These are phyloP conservation scores for Ustilago vetiveriae DNA, from an alignment of 1,284 basidiomycete species.

Conservation along the genomic window DNA sequence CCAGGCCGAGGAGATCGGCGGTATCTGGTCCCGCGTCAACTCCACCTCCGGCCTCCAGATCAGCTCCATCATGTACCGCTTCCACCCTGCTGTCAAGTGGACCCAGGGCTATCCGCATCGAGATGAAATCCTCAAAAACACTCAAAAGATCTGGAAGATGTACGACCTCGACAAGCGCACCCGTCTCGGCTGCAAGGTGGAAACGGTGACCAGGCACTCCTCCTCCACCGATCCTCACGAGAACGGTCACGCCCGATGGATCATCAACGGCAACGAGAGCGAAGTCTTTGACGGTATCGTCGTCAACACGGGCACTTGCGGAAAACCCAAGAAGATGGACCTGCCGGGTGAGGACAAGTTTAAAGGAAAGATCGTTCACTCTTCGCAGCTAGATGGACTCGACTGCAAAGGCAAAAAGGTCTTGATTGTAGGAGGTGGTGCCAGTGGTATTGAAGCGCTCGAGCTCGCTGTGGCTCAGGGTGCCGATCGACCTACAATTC, in stretches of 20 bases:
- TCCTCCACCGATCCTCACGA: conserved; percentile 64
- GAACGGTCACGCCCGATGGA: conserved; percentile 71
- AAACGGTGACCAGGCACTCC: conserved; percentile 59
- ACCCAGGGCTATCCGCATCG: conserved; percentile 70
- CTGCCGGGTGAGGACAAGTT: conserved; percentile 71
- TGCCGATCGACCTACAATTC: conserved; percentile 70
- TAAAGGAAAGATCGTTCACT: conserved; percentile 72
- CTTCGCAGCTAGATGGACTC: conserved; percentile 71
- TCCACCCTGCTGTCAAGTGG: conserved; percentile 59
- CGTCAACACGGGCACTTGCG: conserved; percentile 73
- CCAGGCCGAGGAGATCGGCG: conserved; percentile 66
- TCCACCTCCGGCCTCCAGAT: conserved; percentile 74
- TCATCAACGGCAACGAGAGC: conserved; percentile 69
- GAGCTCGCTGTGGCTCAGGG: conserved; percentile 69
- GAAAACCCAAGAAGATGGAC: conserved; percentile 71
- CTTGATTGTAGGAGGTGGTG: conserved; percentile 72
- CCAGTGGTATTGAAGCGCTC: conserved; percentile 75
- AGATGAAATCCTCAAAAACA: conserved; percentile 74
- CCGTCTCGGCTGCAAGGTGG: conserved; percentile 69
- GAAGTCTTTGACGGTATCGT: conserved; percentile 74
- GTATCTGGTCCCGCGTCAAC: conserved; percentile 76
- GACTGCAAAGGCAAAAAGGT: conserved; percentile 70
- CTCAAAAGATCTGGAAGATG: conserved; percentile 72
- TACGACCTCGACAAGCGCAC: conserved; percentile 72
- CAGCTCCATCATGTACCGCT: conserved; percentile 71